Percentiles rank a stretch among this genome's conserved stretches.
These are phyloP conservation scores for Populus hybrid DNA, from an alignment of 441 rosid genomes.

Conservation along the genomic window DNA sequence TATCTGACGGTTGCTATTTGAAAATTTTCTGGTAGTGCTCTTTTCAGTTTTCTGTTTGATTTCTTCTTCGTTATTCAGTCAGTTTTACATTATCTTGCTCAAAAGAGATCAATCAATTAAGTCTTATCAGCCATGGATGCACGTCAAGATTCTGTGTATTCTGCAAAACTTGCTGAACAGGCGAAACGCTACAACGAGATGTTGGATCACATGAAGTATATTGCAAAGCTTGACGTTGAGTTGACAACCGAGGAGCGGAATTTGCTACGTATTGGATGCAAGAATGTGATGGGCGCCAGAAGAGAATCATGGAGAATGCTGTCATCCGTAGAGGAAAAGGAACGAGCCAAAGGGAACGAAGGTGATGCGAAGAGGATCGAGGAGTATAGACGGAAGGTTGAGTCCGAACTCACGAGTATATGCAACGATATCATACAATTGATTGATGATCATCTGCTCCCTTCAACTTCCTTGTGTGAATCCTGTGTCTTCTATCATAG, in stretches of 20 bases:
- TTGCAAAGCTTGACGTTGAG: not conserved
- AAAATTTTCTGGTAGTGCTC: too few relatives aligned
- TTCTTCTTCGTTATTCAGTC: too few relatives aligned
- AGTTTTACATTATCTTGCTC: too few relatives aligned
- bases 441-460: conserved; percentile 64
- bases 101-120: too few relatives aligned
- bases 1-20: not conserved
- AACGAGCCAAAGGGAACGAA: not conserved
- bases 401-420: conserved; percentile 56
- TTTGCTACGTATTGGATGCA: not conserved
- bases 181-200: not conserved
- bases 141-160: too few relatives aligned
- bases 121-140: too few relatives aligned
- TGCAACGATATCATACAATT: conserved; percentile 64
- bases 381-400: conserved; percentile 40
- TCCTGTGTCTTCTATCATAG: conserved; percentile 74
- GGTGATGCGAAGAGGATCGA: not conserved
- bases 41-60: too few relatives aligned
- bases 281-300: not conserved
- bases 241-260: not conserved
- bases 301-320: not conserved
- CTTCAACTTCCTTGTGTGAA: conserved; percentile 62
- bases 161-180: not conserved
- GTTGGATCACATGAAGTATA: not conserved
- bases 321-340: not conserved